These are phyloP conservation scores for Psilocybe sp. DNA, from an alignment of 768 basidiomycete genomes.

Conservation along the genomic window DNA sequence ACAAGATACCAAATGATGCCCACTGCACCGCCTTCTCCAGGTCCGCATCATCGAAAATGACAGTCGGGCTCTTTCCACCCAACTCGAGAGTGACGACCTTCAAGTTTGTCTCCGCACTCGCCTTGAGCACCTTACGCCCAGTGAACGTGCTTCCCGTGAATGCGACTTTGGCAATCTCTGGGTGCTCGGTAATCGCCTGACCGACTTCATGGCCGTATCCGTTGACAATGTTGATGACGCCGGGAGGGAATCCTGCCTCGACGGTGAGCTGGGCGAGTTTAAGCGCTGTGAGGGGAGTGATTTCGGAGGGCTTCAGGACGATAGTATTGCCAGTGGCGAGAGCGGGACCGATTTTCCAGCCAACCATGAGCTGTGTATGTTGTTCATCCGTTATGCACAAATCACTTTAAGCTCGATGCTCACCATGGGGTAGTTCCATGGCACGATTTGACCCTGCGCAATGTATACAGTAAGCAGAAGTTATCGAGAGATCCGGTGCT, in stretches of 20 bases:
- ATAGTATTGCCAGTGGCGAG: conserved; percentile 80
- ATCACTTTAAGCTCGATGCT: not conserved
- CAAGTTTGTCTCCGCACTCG: conserved; percentile 76
- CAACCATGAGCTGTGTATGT: conserved; percentile 47
- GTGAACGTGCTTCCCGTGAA: conserved; percentile 85
- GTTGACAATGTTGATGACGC: conserved; percentile 74
- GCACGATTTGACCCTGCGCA: conserved; percentile 47
- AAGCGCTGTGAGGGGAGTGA: conserved; percentile 72
- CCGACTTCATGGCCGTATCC: conserved; percentile 74
- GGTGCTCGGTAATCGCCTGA: conserved; percentile 66
- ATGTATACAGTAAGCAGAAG: not conserved
- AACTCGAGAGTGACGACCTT: conserved; percentile 84
- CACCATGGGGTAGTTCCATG: conserved; percentile 66
- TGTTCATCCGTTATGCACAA: conserved; percentile 2
- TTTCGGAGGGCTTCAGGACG: conserved; percentile 77
- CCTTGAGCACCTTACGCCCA: conserved; percentile 78
- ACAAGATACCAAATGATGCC: conserved; percentile 75
- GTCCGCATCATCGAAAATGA: conserved; percentile 75
- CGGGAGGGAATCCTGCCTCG: conserved; percentile 77
- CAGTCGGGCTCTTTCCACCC: conserved; percentile 71
- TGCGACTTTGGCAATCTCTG: conserved; percentile 72
- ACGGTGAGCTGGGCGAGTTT: conserved; percentile 50
- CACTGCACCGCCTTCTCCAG: conserved; percentile 71
- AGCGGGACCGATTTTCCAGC: conserved; percentile 81
- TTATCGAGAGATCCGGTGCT: too few relatives aligned